These are phyloP conservation scores for Trametes pubescens DNA, from an alignment of 1,284 basidiomycete genomes.

Conservation along the genomic window DNA sequence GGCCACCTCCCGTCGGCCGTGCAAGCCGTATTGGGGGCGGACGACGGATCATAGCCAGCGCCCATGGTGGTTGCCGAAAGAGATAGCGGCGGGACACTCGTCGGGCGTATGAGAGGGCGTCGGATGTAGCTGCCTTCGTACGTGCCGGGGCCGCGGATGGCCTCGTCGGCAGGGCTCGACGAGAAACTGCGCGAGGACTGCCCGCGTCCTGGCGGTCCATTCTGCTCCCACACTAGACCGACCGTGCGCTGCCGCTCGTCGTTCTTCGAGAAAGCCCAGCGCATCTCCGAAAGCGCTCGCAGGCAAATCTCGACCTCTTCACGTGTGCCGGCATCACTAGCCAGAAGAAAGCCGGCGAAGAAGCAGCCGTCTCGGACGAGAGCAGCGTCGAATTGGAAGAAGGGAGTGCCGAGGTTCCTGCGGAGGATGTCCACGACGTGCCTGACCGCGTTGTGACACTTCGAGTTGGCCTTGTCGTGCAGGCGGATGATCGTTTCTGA, in stretches of 20 bases:
- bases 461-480: slow-evolving; percentile 61
- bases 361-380: slow-evolving; percentile 83
- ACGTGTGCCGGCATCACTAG: slow-evolving; percentile 61
- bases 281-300: slow-evolving; percentile 76
- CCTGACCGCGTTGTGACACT: slow-evolving; percentile 57
- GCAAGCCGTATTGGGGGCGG: slow-evolving; percentile 46
- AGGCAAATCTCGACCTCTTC: slow-evolving; percentile 79
- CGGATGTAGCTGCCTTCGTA: slow-evolving; percentile 36
- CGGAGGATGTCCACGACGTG: slow-evolving; percentile 70
- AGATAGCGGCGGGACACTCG: slow-evolving; percentile 43
- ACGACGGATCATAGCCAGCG: slow-evolving; percentile 34
- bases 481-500: slow-evolving; percentile 51
- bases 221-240: slow-evolving; percentile 60
- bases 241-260: slow-evolving; percentile 74
- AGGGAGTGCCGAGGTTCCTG: slow-evolving; percentile 59
- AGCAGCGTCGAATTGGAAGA: slow-evolving; percentile 86
- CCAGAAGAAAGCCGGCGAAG: slow-evolving; percentile 79
- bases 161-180: slow-evolving; percentile 35
- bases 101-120: slow-evolving; percentile 40
- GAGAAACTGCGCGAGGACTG: slow-evolving; percentile 33
- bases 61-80: slow-evolving; percentile 35
- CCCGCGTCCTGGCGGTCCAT: slow-evolving; percentile 33
- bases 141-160: slow-evolving; percentile 27
- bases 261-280: slow-evolving; percentile 81
- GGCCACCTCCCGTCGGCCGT: slow-evolving; percentile 46